Evolutionary conservation across 2,329 filamentous ascomycete species (phyloP), one percentile per base, ranked within the genome.

Genomic region (Alternaria panax): DNA sequence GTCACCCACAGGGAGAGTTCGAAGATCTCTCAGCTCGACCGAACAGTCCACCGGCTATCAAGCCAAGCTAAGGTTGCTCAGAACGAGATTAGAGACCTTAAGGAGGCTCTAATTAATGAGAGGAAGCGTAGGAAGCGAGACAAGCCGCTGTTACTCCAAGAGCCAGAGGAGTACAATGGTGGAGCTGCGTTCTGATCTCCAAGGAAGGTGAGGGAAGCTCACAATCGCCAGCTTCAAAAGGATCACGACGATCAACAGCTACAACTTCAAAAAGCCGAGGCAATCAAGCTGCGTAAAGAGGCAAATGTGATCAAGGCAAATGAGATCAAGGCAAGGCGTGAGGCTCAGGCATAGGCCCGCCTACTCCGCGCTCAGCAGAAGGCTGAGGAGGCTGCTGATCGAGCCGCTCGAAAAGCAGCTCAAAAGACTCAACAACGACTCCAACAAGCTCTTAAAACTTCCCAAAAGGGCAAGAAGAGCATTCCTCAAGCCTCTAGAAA

Each of bases 151-250:
- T 24, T 20, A 18, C 24, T 62, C 20, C 11, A 62, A 27, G n/a
- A 24, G 34, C 22, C 18, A 20, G 7, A 55, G 43, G 45, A 55
- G 9, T 53, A 59, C 36, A 42, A 57, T 9, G 48, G 58, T 52
- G 53, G 58, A 30, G 58, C 41, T 42, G n/a, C 40, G 22, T 45
- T 57, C 51, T 54, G 45, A 50, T 57, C 54, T 25, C 59, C 54
- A 28, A 46, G 45, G 34, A 57, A 57, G 36, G 52, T 55, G 16
- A 30, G 27, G 28, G 46, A 51, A 28, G 51, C 51, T 32, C 57
- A 46, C 27, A 50, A 34, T 32, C 32, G 16, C 16, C 9, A 32
- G 11, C 3, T 2, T 2, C 9, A 12, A 3, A 14, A 32, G 11
- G 12, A 14, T 24, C 34, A n/a, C 6, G 34, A 36, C 2, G 6